These are phyloP conservation scores for Cicer yamashitae DNA, from an alignment of 306 rosid species.

Conservation along the genomic window DNA sequence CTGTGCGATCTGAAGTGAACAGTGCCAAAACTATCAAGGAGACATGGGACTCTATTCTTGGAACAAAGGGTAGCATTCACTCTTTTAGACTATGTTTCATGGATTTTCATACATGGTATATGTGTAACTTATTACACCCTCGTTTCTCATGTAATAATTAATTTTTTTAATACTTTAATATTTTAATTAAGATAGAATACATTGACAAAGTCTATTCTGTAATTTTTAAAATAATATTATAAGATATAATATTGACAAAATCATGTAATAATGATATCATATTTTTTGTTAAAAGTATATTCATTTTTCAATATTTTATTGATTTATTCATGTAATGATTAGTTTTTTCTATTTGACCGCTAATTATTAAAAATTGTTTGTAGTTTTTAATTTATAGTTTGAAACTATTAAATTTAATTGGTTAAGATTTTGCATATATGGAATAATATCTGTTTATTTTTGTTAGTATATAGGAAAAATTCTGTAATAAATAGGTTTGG, in stretches of 20 bases:
- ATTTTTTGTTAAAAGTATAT: not conserved
- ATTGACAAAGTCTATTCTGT: not conserved
- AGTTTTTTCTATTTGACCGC: not conserved
- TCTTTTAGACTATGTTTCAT: not conserved
- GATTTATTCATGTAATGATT: not conserved
- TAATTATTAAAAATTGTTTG: not conserved
- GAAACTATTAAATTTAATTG: not conserved
- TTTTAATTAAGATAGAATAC: no score
- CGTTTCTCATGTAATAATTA: no score
- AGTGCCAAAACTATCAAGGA: slow-evolving; percentile 47
- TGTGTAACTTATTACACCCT: no score
- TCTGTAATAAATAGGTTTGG: slow-evolving; percentile 2
- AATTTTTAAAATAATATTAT: slow-evolving; percentile 22
- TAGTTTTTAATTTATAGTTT: not conserved
- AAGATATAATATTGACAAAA: slow-evolving; percentile 9
- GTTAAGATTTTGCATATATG: not conserved
- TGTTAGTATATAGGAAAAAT: not conserved
- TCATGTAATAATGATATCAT: not conserved
- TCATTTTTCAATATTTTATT: not conserved
- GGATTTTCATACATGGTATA: no score
- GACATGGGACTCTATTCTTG: slow-evolving; percentile 52
- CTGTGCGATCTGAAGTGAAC: slow-evolving; percentile 54
- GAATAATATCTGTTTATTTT: not conserved
- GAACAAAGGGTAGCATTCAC: slow-evolving; percentile 53
- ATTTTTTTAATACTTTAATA: no score